Evolutionary conservation across 176 grass and related monocot genomes (phyloP).

Genomic region (Triticum timopheevii): DNA sequence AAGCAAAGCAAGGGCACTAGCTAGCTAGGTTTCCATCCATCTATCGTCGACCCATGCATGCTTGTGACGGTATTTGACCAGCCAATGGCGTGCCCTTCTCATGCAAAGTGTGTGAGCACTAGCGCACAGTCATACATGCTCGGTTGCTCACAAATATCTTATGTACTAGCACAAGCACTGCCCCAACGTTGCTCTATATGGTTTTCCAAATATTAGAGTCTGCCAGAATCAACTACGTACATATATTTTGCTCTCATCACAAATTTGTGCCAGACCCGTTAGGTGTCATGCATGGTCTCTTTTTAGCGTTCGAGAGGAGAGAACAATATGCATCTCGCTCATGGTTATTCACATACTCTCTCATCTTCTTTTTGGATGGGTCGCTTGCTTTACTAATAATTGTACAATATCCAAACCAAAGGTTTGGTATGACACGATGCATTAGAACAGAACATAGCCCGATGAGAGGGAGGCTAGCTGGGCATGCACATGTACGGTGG

Average conservation of each 20-base stretch:
- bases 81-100: conserved; percentile 20
- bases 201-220: not conserved
- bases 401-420: not conserved
- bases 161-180: not conserved
- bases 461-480: not conserved
- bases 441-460: conserved; percentile 12
- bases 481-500: not conserved
- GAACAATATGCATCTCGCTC: not conserved
- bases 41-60: not conserved
- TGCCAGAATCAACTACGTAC: too few relatives aligned
- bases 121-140: not conserved
- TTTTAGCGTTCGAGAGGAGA: not conserved
- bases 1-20: not conserved
- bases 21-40: conserved; percentile 14
- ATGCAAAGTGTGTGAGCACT: conserved; percentile 38
- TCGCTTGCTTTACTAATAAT: not conserved
- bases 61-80: conserved; percentile 40
- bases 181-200: not conserved
- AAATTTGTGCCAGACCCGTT: not conserved
- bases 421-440: not conserved
- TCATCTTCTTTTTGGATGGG: not conserved
- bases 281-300: not conserved
- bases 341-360: too few relatives aligned
- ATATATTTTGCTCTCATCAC: not conserved
- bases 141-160: conserved; percentile 38